These are phyloP conservation scores for Didymella sp. DNA, from an alignment of 2,329 filamentous ascomycete genomes.

Conservation along the genomic window DNA sequence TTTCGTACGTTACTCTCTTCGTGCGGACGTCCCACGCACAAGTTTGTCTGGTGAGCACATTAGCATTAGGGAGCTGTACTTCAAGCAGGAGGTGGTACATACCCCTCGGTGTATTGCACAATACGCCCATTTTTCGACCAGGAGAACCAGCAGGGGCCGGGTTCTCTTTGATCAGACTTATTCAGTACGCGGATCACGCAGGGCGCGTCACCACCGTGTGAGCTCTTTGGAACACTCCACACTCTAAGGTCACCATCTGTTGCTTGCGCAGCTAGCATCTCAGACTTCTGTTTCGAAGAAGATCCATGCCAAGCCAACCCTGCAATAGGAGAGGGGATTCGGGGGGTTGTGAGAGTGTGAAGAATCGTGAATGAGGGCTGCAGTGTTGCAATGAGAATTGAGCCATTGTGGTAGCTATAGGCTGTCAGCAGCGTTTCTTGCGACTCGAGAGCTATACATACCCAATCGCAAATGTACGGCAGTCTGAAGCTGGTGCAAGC, in stretches of 20 bases:
- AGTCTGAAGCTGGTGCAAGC: conserved; percentile 86
- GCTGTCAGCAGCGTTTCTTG: conserved; percentile 26
- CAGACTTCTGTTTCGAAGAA: conserved; percentile 92
- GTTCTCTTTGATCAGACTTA: conserved; percentile 73
- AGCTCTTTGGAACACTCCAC: conserved; percentile 91
- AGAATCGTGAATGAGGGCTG: conserved; percentile 93
- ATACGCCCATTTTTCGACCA: conserved; percentile 99
- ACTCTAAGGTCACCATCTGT: conserved; percentile 90
- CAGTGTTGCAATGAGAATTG: conserved; percentile 85
- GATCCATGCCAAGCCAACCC: conserved; percentile 95
- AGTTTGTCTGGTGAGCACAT: conserved; percentile 68
- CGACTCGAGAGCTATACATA: conserved; percentile 53
- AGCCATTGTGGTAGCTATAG: conserved; percentile 88
- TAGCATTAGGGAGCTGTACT: conserved; percentile 26
- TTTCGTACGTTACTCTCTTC: conserved; percentile 92
- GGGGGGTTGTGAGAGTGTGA: conserved; percentile 85
- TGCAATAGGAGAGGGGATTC: conserved; percentile 84
- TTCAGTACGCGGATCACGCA: conserved; percentile 90
- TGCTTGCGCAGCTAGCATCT: conserved; percentile 95
- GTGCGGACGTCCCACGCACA: conserved; percentile 96
- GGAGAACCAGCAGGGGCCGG: conserved; percentile 91
- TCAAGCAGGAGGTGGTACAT: conserved; percentile 53
- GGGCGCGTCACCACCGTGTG: conserved; percentile 73
- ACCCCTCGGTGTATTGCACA: conserved; percentile 91
- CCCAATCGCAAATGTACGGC: conserved; percentile 95